A percentile compares a stretch with the other conserved stretches of the same genome.
phyloP scores from a whole-genome alignment of 2,329 filamentous ascomycete species.

The Pseudocercospora crystallina region DNA sequence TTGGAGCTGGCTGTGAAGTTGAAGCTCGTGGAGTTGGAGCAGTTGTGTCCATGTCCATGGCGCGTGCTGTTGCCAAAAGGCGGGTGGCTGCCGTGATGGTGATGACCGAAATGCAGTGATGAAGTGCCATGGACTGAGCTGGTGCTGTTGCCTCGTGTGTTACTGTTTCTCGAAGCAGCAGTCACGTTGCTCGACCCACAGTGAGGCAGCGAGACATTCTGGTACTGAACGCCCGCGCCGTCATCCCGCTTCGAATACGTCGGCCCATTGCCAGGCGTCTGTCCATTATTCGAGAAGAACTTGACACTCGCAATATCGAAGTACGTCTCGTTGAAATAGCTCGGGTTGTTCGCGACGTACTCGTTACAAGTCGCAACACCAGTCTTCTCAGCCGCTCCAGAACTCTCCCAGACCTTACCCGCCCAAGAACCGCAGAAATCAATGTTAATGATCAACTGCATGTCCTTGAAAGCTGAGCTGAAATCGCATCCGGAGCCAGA shows the following conservation, averaged over 20 bases:
- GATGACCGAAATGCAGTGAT: too few relatives aligned
- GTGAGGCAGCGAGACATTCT: too few relatives aligned
- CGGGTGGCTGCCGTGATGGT: too few relatives aligned
- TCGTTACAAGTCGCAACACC: conserved; percentile 64
- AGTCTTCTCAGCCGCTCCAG: conserved; percentile 59
- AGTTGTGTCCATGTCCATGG: too few relatives aligned
- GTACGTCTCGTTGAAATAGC: conserved; percentile 69
- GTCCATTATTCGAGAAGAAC: conserved; percentile 47
- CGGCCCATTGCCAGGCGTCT: conserved; percentile 10
- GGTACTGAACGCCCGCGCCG: too few relatives aligned
- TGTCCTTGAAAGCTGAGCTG: conserved; percentile 64
- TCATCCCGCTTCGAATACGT: background rate
- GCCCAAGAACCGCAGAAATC: conserved; percentile 91
- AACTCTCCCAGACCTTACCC: conserved; percentile 63
- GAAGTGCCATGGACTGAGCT: too few relatives aligned
- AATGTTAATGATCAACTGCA: conserved; percentile 78
- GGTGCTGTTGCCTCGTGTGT: too few relatives aligned
- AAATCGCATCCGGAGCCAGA: conserved; percentile 67
- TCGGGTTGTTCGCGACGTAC: conserved; percentile 70
- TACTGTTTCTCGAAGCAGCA: too few relatives aligned
- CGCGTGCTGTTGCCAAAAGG: too few relatives aligned
- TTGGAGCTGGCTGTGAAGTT: too few relatives aligned
- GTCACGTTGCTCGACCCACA: too few relatives aligned
- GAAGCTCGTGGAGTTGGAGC: too few relatives aligned
- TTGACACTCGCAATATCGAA: conserved; percentile 74